Conservation (phyloP, 1,284 basidiomycete species). For the Marasmius fiardii region DNA sequence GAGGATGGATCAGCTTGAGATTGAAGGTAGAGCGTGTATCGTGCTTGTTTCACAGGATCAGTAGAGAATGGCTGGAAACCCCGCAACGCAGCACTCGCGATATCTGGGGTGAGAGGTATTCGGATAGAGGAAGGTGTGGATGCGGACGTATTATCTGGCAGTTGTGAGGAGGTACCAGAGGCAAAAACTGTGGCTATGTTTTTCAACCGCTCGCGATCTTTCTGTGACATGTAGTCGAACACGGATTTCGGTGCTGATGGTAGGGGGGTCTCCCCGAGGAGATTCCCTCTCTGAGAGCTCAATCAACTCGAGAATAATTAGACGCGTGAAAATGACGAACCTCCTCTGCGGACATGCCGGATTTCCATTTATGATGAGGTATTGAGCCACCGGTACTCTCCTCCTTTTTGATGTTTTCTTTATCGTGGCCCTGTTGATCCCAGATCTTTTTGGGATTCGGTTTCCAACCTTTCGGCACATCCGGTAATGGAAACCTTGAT, state of each 20-base stretch:
- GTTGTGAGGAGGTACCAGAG: constrained; percentile 22
- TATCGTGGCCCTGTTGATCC: constrained; percentile 40
- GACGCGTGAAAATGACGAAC: constrained; percentile 37
- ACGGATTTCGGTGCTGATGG: constrained; percentile 75
- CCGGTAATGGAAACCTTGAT: constrained; percentile 76
- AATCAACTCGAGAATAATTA: neutral
- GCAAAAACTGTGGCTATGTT: constrained; percentile 43
- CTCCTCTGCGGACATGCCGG: constrained; percentile 64
- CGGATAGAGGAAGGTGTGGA: constrained; percentile 23
- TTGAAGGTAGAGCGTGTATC: constrained; percentile 82
- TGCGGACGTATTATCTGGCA: constrained; percentile 13
- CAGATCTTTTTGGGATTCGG: constrained; percentile 82
- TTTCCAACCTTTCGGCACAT: constrained; percentile 80
- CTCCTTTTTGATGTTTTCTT: constrained; percentile 42
- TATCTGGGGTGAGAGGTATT: constrained; percentile 61
- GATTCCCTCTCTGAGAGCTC: constrained; percentile 62
- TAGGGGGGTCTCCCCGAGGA: constrained; percentile 80
- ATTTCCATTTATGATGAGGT: constrained; percentile 48
- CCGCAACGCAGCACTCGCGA: constrained; percentile 83
- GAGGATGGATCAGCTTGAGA: constrained; percentile 57
- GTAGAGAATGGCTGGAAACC: constrained; percentile 90
- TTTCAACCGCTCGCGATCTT: constrained; percentile 84
- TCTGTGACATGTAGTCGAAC: constrained; percentile 91
- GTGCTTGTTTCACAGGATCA: constrained; percentile 77
- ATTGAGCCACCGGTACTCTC: constrained; percentile 21